Conservation (phyloP, 345 rosid genomes). For the Aegle marmelos region DNA sequence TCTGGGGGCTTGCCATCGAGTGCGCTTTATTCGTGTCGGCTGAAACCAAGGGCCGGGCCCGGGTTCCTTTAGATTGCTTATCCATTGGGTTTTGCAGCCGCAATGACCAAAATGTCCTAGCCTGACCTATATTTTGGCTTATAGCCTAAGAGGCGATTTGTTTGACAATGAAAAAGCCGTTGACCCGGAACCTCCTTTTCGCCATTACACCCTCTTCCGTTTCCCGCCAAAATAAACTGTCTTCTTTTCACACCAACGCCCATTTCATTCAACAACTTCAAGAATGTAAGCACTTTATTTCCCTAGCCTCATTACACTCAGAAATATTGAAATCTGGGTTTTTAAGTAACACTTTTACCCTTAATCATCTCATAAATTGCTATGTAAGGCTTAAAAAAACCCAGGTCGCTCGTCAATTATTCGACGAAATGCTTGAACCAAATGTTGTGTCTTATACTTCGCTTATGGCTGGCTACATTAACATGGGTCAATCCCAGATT, state of each 20-base stretch:
- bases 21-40: neutral
- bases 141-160: neutral
- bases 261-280: slow-evolving; percentile 31
- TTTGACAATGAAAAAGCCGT: slow-evolving; percentile 9
- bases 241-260: slow-evolving; percentile 18
- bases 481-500: slow-evolving; percentile 29
- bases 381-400: slow-evolving; percentile 31
- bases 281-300: slow-evolving; percentile 26
- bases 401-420: slow-evolving; percentile 37
- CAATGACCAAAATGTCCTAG: neutral
- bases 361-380: slow-evolving; percentile 49
- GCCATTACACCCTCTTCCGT: neutral
- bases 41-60: neutral
- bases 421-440: slow-evolving; percentile 71
- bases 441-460: slow-evolving; percentile 79
- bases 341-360: slow-evolving; percentile 23
- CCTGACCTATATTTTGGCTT: neutral
- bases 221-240: slow-evolving; percentile 34
- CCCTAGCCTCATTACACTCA: slow-evolving; percentile 29
- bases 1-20: neutral
- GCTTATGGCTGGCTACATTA: slow-evolving; percentile 51
- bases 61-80: neutral
- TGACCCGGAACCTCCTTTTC: slow-evolving; percentile 9
- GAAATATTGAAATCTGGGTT: slow-evolving; percentile 45
- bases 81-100: neutral